Evolutionary conservation across 2,329 filamentous ascomycete genomes (phyloP), one percentile per base, ranked within the genome.

Genomic region (Juglanconis juglandina): DNA sequence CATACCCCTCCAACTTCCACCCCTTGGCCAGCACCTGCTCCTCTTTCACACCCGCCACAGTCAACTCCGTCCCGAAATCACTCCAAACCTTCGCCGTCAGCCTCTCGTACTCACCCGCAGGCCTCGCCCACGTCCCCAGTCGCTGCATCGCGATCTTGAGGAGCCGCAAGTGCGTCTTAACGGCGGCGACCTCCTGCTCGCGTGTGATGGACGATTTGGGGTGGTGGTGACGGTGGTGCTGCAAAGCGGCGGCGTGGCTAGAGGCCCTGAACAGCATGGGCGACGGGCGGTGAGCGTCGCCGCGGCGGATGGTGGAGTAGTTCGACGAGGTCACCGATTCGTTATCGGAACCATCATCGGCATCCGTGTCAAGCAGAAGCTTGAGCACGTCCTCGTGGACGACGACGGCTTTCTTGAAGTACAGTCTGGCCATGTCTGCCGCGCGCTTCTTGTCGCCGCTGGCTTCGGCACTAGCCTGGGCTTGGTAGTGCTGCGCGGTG

Each of bases 371-470:
- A 9, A 55, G 41, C 5, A 55, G 53, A 7, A 55, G 53, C 41
- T 46, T 55, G 41, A 55, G 53, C 24, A 55, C 14, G 32, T 55
- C 53, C 53, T 47, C 53, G n/a, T 55, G 53, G 24, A 55, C 53
- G 9, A 46, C 39, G 32, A 33, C 53, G 5, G 39, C 39, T 33
- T 55, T 55, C 32, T 55, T 55, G 53, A 55, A 47, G 53, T 55
- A 55, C 13, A 55, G 53, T 8, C n/a, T 46, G 5, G 53, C 24
- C 53, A 55, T 55, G 2, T 55, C 53, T 3, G 32, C 41, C 3
- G 53, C 24, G 10, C 53, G 53, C 53, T 44, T 46, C 35, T 30
- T 54, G 11, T 13, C 41, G 8, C 30, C 39, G 32, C n/a, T 44
- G 3, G 53, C 24, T 11, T 17, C 53, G n/a, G 53, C 53, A 6